Percentiles rank a stretch among this genome's conserved stretches.
Conservation (phyloP, 208 protist species). For the Leishmania guyanensis region DNA sequence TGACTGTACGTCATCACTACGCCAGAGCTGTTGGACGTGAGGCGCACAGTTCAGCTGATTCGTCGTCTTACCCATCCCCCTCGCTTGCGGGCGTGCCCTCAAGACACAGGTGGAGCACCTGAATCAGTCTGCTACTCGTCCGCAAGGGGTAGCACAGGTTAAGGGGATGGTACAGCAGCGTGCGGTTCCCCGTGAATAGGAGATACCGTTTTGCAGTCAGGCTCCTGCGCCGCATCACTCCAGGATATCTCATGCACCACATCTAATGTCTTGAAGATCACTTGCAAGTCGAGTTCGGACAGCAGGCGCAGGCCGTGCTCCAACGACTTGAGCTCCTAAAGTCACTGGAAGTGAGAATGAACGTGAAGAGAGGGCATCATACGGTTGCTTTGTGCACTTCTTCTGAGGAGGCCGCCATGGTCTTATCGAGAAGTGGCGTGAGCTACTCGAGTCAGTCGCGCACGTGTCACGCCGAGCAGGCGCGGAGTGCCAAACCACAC, state of each 20-base stretch:
- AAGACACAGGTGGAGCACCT: constrained; percentile 71
- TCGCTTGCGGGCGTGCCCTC: constrained; percentile 66
- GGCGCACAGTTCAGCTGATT: constrained; percentile 92
- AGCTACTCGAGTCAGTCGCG: constrained; percentile 79
- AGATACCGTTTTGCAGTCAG: constrained; percentile 7
- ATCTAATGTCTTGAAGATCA: constrained; percentile 75
- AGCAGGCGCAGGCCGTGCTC: constrained; percentile 76
- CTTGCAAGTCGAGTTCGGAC: constrained; percentile 85
- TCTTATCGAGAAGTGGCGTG: constrained; percentile 67
- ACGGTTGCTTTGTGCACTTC: constrained; percentile 96
- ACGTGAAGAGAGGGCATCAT: constrained; percentile 84
- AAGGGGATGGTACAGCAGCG: constrained; percentile 81
- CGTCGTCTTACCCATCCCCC: constrained; percentile 93
- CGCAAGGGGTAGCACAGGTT: constrained; percentile 73
- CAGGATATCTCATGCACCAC: constrained; percentile 81
- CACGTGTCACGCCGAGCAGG: constrained; percentile 87
- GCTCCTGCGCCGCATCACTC: constrained; percentile 38
- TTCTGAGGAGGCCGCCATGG: constrained; percentile 76
- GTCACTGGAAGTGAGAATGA: constrained; percentile 45
- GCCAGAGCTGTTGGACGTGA: constrained; percentile 86
- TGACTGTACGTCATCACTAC: constrained; percentile 83
- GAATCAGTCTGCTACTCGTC: constrained; percentile 85
- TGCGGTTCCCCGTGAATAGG: constrained; percentile 54
- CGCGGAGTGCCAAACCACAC: constrained; percentile 95
- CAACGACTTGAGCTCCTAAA: constrained; percentile 47